Percentiles rank a stretch among this genome's conserved stretches.
Evolutionary conservation across 31 red algal species (phyloP).

Genomic region (Odonthalia washingtoniensis): DNA sequence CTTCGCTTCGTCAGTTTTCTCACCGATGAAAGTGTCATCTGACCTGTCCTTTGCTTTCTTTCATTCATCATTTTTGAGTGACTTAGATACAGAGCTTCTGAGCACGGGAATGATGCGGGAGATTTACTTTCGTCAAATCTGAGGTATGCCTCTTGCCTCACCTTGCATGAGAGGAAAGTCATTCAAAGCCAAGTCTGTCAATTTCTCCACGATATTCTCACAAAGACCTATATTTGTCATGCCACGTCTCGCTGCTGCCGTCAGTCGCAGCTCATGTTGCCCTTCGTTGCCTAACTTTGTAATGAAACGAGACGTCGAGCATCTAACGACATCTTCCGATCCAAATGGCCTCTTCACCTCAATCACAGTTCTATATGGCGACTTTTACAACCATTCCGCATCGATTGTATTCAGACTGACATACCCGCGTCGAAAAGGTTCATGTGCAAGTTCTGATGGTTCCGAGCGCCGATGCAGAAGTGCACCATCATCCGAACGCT

Average conservation of each 20-base stretch:
- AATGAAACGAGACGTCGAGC: conserved; percentile 85
- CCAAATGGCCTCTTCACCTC: too few relatives aligned
- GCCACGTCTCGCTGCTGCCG: conserved; percentile 60
- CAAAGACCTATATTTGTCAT: conserved; percentile 23
- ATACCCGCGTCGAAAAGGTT: too few relatives aligned
- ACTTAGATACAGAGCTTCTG: conserved; percentile 42
- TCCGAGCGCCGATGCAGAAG: conserved; percentile 88
- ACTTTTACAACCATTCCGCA: too few relatives aligned
- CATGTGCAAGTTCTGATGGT: too few relatives aligned
- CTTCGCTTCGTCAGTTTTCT: neutral
- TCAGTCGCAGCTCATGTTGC: conserved; percentile 78
- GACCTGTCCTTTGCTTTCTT: neutral
- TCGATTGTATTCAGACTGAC: too few relatives aligned
- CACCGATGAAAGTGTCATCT: conserved; percentile 8
- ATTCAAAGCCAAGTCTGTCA: conserved; percentile 74
- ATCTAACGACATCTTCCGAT: conserved; percentile 66
- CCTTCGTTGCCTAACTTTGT: conserved; percentile 85
- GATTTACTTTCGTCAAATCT: too few relatives aligned
- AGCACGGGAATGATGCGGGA: conserved; percentile 51
- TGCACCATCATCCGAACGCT: conserved; percentile 81
- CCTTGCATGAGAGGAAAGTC: conserved; percentile 78
- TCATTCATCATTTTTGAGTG: conserved; percentile 5
- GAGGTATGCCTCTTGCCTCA: conserved; percentile 79
- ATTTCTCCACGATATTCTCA: conserved; percentile 51
- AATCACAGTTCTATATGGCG: too few relatives aligned